Evolutionary conservation across 345 rosid species (phyloP), one percentile per base, ranked within the genome.

Genomic region (Zanthoxylum bungeanum): DNA sequence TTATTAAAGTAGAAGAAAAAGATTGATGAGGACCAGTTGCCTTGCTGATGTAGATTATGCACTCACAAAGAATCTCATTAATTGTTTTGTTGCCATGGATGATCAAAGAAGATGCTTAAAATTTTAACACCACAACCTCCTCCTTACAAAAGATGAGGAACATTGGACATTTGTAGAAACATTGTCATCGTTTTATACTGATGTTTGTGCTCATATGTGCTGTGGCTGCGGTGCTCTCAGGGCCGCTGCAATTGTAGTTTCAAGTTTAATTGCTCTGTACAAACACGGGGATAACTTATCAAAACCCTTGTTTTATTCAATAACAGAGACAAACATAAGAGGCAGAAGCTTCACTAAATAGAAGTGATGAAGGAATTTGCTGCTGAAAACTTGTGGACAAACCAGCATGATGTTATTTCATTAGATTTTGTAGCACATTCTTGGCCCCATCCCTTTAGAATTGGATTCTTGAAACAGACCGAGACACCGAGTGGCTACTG

Each of bases 1-100:
- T 65, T 63, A 71, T 65, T 68, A 19, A 73, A 68, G 66, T 64
- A 42, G 55, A 64, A 67, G 77, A 81, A 72, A 69, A 12, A 64
- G 56, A 70, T 52, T 56, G 79, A 69, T 36, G 56, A 56, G 66
- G 69, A 74, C 71, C 34, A 39, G 64, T n/a, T 71, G 31, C 76
- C 77, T 68, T 64, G 56, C 64, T 61, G 64, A 55, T 56, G 64
- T 12, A 31, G 27, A 60, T 8, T 63, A 72, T 59, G 60, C 34
- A 51, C 57, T 69, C 31, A 44, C 21, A 14, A 27, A 7, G 39
- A 39, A 39, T 71, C 40, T 58, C 12, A 12, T 55, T n/a, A n/a
- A n/a, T n/a, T 28, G 33, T 61, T 72, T 52, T 2, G 24, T 28
- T 71, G 11, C 57, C 25, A 60, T 65, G 67, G 40, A 47, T 65